phyloP scores from a whole-genome alignment of 2,329 filamentous ascomycete species.

The Aaosphaeria arxii region DNA sequence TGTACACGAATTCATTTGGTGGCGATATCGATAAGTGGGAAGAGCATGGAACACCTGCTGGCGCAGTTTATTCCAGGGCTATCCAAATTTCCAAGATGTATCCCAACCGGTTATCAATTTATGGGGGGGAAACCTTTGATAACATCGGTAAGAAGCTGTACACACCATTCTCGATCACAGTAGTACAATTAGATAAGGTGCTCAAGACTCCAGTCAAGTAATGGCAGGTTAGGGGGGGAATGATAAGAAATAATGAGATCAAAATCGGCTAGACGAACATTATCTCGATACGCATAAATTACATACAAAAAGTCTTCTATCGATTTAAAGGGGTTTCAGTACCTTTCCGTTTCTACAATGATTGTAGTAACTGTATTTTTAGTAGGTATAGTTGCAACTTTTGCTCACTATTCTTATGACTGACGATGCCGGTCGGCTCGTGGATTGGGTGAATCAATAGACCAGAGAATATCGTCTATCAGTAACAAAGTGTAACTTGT shows the following conservation, averaged over 20 bases:
- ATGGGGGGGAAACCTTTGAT: constrained; percentile 17
- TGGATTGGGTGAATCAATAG: too few species aligned
- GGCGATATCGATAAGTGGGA: constrained; percentile 17
- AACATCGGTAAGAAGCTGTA: constrained; percentile 5
- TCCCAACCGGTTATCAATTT: constrained; percentile 12
- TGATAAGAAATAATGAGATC: not conserved
- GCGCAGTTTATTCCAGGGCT: constrained; percentile 13
- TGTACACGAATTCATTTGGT: constrained; percentile 15
- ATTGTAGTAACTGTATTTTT: too few species aligned
- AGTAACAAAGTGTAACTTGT: not conserved
- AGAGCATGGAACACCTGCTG: constrained; percentile 15
- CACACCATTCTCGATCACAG: constrained; percentile 13
- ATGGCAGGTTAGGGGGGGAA: too few species aligned
- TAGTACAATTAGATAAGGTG: constrained; percentile 7
- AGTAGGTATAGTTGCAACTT: too few species aligned
- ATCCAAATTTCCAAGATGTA: constrained; percentile 15
- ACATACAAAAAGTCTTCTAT: not conserved
- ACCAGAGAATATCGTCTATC: too few species aligned
- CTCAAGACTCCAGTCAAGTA: constrained; percentile 5
- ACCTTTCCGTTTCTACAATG: too few species aligned
- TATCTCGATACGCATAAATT: not conserved
- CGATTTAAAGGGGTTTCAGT: too few species aligned
- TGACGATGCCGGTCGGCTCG: too few species aligned
- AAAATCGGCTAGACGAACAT: not conserved
- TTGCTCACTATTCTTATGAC: too few species aligned